Evolutionary conservation across 352 stramenopile species (phyloP).

Genomic region (Pythium phragmitis): DNA sequence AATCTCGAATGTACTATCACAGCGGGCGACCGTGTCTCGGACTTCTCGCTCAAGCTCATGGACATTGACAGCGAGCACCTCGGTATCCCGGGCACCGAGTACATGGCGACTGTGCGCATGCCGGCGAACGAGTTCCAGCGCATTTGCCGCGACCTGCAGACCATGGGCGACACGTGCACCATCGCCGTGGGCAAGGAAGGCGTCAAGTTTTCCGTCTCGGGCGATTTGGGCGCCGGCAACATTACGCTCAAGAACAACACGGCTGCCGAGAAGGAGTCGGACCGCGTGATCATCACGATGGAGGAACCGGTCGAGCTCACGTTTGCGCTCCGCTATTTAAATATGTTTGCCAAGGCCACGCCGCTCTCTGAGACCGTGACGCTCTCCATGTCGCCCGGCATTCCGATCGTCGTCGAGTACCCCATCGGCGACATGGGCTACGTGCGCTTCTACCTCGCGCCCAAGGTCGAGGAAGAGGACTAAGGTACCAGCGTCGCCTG

Average conservation of each 20-base stretch:
- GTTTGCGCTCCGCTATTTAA: conserved; percentile 99
- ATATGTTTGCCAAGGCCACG: conserved; percentile 99
- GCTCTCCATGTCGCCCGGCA: conserved; percentile 96
- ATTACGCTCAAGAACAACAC: conserved; percentile 92
- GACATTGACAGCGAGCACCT: conserved; percentile 99
- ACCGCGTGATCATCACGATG: conserved; percentile 97
- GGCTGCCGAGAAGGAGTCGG: conserved; percentile 82
- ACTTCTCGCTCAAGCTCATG: conserved; percentile 99
- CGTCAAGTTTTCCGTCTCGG: conserved; percentile 96
- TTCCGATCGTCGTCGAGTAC: conserved; percentile 99
- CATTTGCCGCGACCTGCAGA: conserved; percentile 98
- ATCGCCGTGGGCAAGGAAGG: conserved; percentile 97
- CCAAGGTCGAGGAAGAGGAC: conserved; percentile 99
- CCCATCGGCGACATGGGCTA: conserved; percentile 96
- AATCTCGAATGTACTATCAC: conserved; percentile 3
- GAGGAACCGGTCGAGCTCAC: conserved; percentile 98
- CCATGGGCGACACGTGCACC: conserved; percentile 98
- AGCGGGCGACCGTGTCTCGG: conserved; percentile 91
- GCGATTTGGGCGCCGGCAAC: conserved; percentile 97
- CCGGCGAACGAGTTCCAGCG: conserved; percentile 96
- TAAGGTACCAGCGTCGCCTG: conserved; percentile 33
- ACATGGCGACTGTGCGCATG: conserved; percentile 96
- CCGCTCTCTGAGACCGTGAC: conserved; percentile 94
- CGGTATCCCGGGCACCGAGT: conserved; percentile 98
- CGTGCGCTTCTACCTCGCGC: conserved; percentile 99